Percentiles rank a stretch among this genome's conserved stretches.
phyloP scores from a whole-genome alignment of 2,329 filamentous ascomycete genomes.

The Cadophora sp. region DNA sequence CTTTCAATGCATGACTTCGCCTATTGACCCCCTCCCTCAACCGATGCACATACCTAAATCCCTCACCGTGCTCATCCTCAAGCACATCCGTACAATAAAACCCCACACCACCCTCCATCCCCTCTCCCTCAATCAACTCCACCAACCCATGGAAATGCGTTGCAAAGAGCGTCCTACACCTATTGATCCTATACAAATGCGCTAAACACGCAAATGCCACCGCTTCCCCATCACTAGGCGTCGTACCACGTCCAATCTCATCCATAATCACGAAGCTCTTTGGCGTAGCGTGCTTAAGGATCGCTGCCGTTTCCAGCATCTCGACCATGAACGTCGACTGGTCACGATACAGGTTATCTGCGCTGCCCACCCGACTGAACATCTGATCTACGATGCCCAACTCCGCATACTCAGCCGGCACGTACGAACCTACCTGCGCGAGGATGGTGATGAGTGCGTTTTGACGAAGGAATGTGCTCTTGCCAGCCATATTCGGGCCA shows the following conservation, averaged over 20 bases:
- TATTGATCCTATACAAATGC: conserved; percentile 80
- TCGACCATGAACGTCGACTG: conserved; percentile 99
- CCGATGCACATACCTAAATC: conserved; percentile 87
- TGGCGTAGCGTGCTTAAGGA: conserved; percentile 82
- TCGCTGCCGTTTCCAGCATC: conserved; percentile 95
- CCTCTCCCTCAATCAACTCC: conserved; percentile 70
- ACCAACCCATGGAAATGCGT: conserved; percentile 91
- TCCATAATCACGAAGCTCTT: conserved; percentile 97
- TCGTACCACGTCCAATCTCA: conserved; percentile 93
- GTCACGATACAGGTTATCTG: conserved; percentile 92
- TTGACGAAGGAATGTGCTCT: conserved; percentile 94
- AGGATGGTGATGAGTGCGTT: conserved; percentile 94
- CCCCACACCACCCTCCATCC: conserved; percentile 49
- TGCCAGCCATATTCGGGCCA: conserved; percentile 97
- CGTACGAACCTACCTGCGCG: conserved; percentile 90
- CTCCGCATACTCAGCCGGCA: conserved; percentile 85
- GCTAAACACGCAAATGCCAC: conserved; percentile 89
- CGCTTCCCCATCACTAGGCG: conserved; percentile 88
- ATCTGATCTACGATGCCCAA: conserved; percentile 95
- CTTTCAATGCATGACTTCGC: conserved; percentile 90
- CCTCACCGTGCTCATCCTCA: conserved; percentile 66
- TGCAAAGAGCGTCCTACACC: conserved; percentile 84
- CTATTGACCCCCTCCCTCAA: conserved; percentile 83
- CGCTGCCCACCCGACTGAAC: conserved; percentile 91
- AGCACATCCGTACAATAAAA: conserved; percentile 87